Conservation (phyloP, 2,329 filamentous ascomycete genomes). For the Pezicula rhizophila region DNA sequence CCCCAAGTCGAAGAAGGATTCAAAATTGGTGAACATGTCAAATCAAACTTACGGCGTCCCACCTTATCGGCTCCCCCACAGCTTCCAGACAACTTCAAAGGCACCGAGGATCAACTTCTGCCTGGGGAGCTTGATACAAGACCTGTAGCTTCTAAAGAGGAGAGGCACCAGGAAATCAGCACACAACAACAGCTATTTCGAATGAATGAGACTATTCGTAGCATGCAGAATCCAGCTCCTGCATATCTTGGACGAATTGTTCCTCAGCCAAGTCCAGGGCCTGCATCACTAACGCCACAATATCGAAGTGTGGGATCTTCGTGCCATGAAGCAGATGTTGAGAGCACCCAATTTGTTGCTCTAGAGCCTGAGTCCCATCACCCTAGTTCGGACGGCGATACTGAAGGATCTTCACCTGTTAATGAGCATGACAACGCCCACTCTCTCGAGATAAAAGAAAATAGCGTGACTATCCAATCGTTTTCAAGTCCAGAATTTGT, state of each 20-base stretch:
- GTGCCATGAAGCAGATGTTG: background rate
- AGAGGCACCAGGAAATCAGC: background rate
- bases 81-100: background rate
- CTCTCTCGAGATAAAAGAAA: background rate
- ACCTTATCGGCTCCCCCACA: background rate
- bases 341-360: conserved; percentile 10
- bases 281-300: conserved; percentile 5
- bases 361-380: conserved; percentile 10
- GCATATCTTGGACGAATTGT: background rate
- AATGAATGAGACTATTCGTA: background rate
- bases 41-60: background rate
- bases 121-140: background rate
- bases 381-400: conserved; percentile 20
- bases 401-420: conserved; percentile 1
- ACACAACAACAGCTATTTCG: background rate
- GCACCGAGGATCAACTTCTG: background rate
- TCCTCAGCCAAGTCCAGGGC: background rate
- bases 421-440: background rate
- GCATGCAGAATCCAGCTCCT: background rate
- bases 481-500: conserved; percentile 20
- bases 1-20: background rate
- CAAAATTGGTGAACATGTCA: too few species aligned
- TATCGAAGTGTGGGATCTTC: background rate
- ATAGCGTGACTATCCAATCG: background rate
- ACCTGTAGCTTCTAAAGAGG: background rate